A percentile compares a stretch with the other conserved stretches of the same genome.
These are phyloP conservation scores for Eurotiales sp. DNA, from an alignment of 2,329 filamentous ascomycete species.

Conservation along the genomic window DNA sequence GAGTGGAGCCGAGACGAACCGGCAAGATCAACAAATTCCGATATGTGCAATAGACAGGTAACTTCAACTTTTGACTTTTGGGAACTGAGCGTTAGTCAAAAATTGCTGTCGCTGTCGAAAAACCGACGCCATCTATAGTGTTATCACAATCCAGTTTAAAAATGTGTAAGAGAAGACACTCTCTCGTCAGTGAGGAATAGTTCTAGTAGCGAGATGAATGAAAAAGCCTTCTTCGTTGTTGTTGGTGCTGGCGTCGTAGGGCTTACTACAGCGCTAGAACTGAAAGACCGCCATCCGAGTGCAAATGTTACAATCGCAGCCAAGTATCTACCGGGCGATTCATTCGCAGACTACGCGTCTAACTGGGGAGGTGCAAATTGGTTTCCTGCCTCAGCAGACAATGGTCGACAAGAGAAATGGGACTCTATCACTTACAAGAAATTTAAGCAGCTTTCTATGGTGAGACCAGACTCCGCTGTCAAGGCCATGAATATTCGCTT, in stretches of 20 bases:
- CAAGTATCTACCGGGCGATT: slow-evolving; percentile 13
- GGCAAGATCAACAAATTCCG: slow-evolving; percentile 6
- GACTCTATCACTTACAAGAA: slow-evolving; percentile 13
- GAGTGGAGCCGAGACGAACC: slow-evolving; percentile 2
- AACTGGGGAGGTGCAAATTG: slow-evolving; percentile 15
- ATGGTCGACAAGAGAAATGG: slow-evolving; percentile 13
- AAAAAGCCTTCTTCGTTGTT: slow-evolving; percentile 12
- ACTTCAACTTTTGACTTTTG: no score
- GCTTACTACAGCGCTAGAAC: slow-evolving; percentile 14
- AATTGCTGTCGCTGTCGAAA: not conserved
- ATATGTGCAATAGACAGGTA: not conserved
- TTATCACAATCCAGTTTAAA: no score
- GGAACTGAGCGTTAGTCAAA: not conserved
- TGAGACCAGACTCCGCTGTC: slow-evolving; percentile 11
- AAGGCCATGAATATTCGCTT: slow-evolving; percentile 14
- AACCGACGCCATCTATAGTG: not conserved
- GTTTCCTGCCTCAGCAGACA: slow-evolving; percentile 13
- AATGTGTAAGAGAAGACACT: slow-evolving; percentile 10
- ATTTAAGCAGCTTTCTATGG: slow-evolving; percentile 10
- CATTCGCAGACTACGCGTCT: slow-evolving; percentile 13
- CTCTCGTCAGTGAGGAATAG: not conserved
- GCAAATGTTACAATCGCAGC: slow-evolving; percentile 12
- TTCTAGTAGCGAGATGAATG: slow-evolving; percentile 6
- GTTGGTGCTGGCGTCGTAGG: slow-evolving; percentile 13
- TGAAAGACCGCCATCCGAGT: slow-evolving; percentile 13